phyloP scores from a whole-genome alignment of 2,329 filamentous ascomycete species.

The Rhinocladiella similis region DNA sequence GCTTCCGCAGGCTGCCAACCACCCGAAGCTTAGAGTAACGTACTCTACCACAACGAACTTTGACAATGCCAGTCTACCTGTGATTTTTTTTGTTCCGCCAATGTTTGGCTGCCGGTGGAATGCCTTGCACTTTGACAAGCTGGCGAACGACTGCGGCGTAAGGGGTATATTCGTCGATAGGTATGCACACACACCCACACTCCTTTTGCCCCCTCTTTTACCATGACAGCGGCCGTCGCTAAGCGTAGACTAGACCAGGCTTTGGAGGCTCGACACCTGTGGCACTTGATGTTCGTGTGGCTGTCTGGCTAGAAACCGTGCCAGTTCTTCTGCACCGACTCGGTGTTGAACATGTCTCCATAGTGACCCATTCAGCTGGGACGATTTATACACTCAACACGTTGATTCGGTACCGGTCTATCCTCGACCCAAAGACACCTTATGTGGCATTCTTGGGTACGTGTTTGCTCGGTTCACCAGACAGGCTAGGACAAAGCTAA shows the following conservation, averaged over 20 bases:
- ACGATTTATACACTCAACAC: slow-evolving; percentile 47
- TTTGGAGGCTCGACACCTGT: slow-evolving; percentile 47
- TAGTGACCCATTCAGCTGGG: slow-evolving; percentile 44
- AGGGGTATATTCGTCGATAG: slow-evolving; percentile 5
- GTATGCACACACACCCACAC: background rate
- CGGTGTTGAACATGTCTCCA: slow-evolving; percentile 38
- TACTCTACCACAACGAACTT: slow-evolving; percentile 3
- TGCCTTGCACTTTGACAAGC: background rate
- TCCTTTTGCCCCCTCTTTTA: too few relatives aligned
- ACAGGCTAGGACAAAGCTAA: slow-evolving; percentile 1
- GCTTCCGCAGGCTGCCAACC: background rate
- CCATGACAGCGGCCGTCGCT: background rate
- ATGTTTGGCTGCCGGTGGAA: slow-evolving; percentile 9
- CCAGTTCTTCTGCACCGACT: slow-evolving; percentile 41
- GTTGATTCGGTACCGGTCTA: slow-evolving; percentile 34
- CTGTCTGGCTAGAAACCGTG: slow-evolving; percentile 44
- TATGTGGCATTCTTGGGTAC: slow-evolving; percentile 32
- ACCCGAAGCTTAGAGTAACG: background rate
- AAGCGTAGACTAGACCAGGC: slow-evolving; percentile 37
- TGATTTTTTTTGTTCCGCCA: slow-evolving; percentile 1
- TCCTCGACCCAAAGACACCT: slow-evolving; percentile 35
- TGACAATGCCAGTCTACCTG: slow-evolving; percentile 1
- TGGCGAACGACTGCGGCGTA: slow-evolving; percentile 1
- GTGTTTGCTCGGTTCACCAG: background rate
- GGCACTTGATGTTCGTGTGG: slow-evolving; percentile 36